A percentile compares a stretch with the other conserved stretches of the same genome.
phyloP scores from a whole-genome alignment of 768 basidiomycete species.

The Mycena alexandri region DNA sequence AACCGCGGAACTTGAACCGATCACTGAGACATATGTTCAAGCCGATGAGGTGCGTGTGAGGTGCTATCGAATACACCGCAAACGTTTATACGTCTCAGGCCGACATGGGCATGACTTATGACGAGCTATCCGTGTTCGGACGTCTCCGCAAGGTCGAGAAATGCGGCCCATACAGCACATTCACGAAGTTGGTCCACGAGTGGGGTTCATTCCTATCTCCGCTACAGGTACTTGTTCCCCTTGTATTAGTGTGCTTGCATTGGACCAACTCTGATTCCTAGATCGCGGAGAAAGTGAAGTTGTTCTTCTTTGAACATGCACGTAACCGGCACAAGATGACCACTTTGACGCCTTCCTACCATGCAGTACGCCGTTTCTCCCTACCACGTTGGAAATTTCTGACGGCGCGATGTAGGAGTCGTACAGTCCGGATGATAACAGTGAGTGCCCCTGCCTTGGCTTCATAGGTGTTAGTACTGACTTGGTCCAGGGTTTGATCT shows the following conservation, averaged over 20 bases:
- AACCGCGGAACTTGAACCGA: constrained; percentile 96
- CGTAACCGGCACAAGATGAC: constrained; percentile 99
- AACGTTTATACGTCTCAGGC: constrained; percentile 60
- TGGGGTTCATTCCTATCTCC: constrained; percentile 93
- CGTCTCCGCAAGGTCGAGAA: constrained; percentile 96
- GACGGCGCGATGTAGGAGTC: constrained; percentile 72
- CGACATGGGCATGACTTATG: constrained; percentile 99
- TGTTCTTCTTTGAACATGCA: constrained; percentile 97
- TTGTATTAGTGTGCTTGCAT: neutral
- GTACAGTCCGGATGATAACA: constrained; percentile 96
- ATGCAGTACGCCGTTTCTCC: constrained; percentile 73
- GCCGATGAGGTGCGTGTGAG: constrained; percentile 84
- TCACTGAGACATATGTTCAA: constrained; percentile 94
- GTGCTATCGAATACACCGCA: neutral
- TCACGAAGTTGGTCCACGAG: constrained; percentile 93
- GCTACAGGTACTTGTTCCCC: constrained; percentile 65
- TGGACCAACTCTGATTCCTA: constrained; percentile 44
- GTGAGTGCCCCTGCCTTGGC: constrained; percentile 63
- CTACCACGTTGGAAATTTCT: constrained; percentile 10
- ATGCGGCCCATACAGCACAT: constrained; percentile 97
- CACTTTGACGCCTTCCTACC: constrained; percentile 92
- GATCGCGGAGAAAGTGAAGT: constrained; percentile 98
- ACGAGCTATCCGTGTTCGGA: constrained; percentile 94
- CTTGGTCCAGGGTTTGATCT: constrained; percentile 84
- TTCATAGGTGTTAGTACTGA: constrained; percentile 9